phyloP scores from a whole-genome alignment of 1,284 basidiomycete species.

The Sanghuangporus weigelae region DNA sequence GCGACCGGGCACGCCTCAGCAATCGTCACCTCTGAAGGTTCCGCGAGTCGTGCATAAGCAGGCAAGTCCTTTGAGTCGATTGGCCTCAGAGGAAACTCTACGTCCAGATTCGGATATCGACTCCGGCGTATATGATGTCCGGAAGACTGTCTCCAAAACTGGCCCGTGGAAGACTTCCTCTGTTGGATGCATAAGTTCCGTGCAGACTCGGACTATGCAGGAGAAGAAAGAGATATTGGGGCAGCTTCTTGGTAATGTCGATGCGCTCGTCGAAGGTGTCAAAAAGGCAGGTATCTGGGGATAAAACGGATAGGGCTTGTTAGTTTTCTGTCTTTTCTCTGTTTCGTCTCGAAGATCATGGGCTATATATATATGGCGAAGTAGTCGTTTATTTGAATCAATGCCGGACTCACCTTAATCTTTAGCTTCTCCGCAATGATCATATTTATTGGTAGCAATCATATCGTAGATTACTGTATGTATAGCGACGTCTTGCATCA shows the following conservation, averaged over 20 bases:
- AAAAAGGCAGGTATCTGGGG: slow-evolving; percentile 83
- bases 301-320: slow-evolving; percentile 23
- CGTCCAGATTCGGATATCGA: slow-evolving; percentile 2
- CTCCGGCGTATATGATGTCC: background rate
- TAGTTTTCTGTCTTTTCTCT: background rate
- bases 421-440: background rate
- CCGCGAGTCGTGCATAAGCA: background rate
- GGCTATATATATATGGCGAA: background rate
- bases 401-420: background rate
- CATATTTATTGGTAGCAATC: background rate
- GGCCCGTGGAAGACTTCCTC: background rate
- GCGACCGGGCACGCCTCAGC: slow-evolving; percentile 1
- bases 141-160: background rate
- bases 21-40: background rate
- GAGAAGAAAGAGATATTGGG: slow-evolving; percentile 82
- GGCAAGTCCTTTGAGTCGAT: slow-evolving; percentile 10
- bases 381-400: background rate
- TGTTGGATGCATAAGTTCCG: background rate
- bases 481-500: background rate
- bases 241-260: slow-evolving; percentile 82
- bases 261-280: slow-evolving; percentile 80
- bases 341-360: background rate
- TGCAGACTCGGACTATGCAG: slow-evolving; percentile 49
- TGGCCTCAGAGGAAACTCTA: slow-evolving; percentile 12
- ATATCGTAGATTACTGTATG: background rate